phyloP scores from a whole-genome alignment of 2,329 filamentous ascomycete species.

The Pseudogymnoascus sp. region DNA sequence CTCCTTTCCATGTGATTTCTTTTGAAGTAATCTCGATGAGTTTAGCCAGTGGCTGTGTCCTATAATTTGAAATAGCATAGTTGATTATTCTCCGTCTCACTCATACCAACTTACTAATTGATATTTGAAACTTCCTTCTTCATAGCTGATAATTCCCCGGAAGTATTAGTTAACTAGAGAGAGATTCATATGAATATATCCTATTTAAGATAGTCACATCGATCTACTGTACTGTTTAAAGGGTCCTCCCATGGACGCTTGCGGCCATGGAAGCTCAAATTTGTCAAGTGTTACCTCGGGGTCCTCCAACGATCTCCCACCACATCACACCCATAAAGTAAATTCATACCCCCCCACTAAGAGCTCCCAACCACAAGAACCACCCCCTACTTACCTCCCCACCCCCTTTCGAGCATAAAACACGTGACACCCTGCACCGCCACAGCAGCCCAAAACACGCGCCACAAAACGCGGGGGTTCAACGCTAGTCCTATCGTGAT shows the following conservation, averaged over 20 bases:
- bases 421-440: neutral
- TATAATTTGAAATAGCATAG: neutral
- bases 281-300: neutral
- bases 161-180: neutral
- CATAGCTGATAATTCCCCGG: neutral
- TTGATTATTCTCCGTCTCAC: neutral
- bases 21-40: neutral
- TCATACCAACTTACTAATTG: neutral
- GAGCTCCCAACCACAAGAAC: neutral
- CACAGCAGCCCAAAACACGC: neutral
- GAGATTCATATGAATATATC: neutral
- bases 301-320: neutral
- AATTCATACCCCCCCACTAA: too few species aligned
- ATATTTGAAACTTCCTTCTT: neutral
- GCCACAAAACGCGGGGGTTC: constrained; percentile 6
- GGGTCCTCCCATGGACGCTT: neutral
- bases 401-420: too few species aligned
- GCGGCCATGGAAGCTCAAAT: neutral
- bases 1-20: neutral
- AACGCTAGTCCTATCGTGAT: constrained; percentile 4
- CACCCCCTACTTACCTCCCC: neutral
- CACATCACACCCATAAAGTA: neutral
- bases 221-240: neutral
- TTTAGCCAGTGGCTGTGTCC: neutral
- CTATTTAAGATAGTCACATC: neutral